Evolutionary conservation across 192 early-diverging fungal species (phyloP), one percentile per base, ranked within the genome.

Genomic region (Coemansia sp.): DNA sequence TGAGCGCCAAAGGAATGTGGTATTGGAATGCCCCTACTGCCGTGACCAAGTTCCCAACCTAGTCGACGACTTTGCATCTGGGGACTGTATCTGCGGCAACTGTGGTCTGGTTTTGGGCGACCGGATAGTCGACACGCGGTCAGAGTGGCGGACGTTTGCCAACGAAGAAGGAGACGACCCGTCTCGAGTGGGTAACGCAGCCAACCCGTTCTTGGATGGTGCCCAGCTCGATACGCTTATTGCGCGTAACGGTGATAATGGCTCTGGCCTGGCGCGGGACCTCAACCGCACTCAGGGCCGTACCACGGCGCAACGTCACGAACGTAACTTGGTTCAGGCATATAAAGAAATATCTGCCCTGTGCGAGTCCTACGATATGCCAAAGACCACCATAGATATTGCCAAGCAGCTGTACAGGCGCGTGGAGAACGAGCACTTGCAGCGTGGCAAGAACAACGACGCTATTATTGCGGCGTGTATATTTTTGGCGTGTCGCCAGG

Each of bases 121-220:
- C 78, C 89, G 96, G n/a, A 95, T 99, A 69, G 95, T 99, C 62
- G 97, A 99, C 84, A 99, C 97, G 33, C 89, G 96, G 12, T 95
- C 93, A 2, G 97, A 99, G 77, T 99, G 97, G 97, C 91, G 97
- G 58, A 83, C 81, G 11, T 83, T 83, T 75, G 76, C 73, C n/a
- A 79, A 83, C 34, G 76, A 79, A 55, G 81, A 83, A 11, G 81
- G 81, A 22, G 76, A 75, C 65, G 81, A 83, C 57, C 81, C 76
- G 11, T 79, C 76, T 61, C 81, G 81, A 27, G 81, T 83, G 20
- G 81, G 81, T 36, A 73, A 69, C 38, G 81, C 81, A 2, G 75
- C 77, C 9, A 83, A 79, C 47, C 76, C 75, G 64, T 70, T 79
- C 24, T 40, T 79, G 40, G 76, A 78, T 34, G 81, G 77, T 6